Evolutionary conservation across 495 filamentous ascomycete species (phyloP).

Genomic region (Aspergillus haitiensis): DNA sequence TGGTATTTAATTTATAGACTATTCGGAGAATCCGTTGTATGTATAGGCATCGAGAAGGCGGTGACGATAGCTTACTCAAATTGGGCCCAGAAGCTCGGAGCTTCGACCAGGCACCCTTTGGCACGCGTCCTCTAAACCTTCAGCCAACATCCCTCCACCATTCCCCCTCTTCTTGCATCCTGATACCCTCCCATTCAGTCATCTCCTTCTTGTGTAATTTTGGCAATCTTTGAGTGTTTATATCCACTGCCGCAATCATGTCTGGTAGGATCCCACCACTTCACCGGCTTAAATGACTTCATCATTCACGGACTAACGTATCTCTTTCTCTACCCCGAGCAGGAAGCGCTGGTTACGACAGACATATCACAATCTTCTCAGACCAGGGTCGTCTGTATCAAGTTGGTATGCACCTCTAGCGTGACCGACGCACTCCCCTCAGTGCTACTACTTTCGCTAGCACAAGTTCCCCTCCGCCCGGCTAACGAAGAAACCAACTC

Average conservation of each 20-base stretch:
- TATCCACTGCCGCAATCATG: conserved; percentile 36
- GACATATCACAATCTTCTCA: conserved; percentile 99
- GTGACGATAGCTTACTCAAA: conserved; percentile 31
- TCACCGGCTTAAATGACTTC: conserved; percentile 37
- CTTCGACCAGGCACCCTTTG: conserved; percentile 47
- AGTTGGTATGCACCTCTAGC: conserved; percentile 75
- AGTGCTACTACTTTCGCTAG: background rate
- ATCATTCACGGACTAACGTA: conserved; percentile 34
- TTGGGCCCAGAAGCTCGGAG: conserved; percentile 38
- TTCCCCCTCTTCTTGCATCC: conserved; percentile 19
- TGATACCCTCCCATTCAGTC: conserved; percentile 15
- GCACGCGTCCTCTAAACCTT: conserved; percentile 43
- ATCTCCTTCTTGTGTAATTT: conserved; percentile 6
- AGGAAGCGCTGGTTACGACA: conserved; percentile 90
- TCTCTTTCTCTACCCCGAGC: conserved; percentile 27
- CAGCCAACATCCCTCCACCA: conserved; percentile 27
- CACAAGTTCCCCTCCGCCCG: conserved; percentile 2
- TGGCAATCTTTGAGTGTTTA: conserved; percentile 14
- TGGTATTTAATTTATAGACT: background rate
- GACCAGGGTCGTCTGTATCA: conserved; percentile 97
- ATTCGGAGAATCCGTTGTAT: background rate
- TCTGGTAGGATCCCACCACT: conserved; percentile 37
- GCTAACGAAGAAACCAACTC: conserved; percentile 10
- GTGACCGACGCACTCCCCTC: too few relatives aligned
- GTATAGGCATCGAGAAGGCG: conserved; percentile 22